Base-by-base conservation (phyloP, 2,329 filamentous ascomycete species). In the Calonectria pseudoturangicola region DNA sequence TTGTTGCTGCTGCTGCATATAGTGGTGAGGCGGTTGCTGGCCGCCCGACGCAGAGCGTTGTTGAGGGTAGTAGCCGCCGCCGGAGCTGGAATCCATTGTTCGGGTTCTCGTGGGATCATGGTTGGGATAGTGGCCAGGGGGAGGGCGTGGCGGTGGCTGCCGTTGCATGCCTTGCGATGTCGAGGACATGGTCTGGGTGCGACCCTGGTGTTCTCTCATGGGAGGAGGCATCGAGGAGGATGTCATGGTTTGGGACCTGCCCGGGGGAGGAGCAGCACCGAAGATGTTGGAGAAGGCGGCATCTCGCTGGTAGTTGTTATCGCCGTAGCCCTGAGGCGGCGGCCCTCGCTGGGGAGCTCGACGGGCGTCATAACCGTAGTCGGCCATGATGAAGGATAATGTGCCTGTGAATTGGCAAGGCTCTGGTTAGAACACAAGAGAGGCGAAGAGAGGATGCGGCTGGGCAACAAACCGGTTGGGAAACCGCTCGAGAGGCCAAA, bases 211-310 rank as follows among this genome's bases (percentile, higher is more conserved):
- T 68, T 87, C 81, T 79, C 86, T 86, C 83, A 87, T 87, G 79
- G 86, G 84, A 62, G 87, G 85, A 69, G 90, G 91, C 72, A 85
- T 81, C 50, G 93, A 89, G 76, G 95, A 93, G 69, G 94, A 95
- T 75, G 93, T 97, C 95, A 98, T 98, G 30, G 96, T 98, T 82
- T 98, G 96, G 71, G 96, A 97, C 83, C 97, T 93, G 71, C 96
- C 96, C 56, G 94, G 92, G 58, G 95, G 95, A 76, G 95, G 95
- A 76, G 94, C 90, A 76, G 92, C 92, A 79, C 96, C 97, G 83
- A 98, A 99, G 82, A 98, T 98, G 86, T 96, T 96, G 77, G 94
- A 95, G 85, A 97, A 99, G 77, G 96, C 97, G 78, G 95, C 95
- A 91, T 99, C 96, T 86, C 97, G 93, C 86, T 97, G 94, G 81